Conservation (phyloP, 2,329 filamentous ascomycete species). For the Alternaria alternata region DNA sequence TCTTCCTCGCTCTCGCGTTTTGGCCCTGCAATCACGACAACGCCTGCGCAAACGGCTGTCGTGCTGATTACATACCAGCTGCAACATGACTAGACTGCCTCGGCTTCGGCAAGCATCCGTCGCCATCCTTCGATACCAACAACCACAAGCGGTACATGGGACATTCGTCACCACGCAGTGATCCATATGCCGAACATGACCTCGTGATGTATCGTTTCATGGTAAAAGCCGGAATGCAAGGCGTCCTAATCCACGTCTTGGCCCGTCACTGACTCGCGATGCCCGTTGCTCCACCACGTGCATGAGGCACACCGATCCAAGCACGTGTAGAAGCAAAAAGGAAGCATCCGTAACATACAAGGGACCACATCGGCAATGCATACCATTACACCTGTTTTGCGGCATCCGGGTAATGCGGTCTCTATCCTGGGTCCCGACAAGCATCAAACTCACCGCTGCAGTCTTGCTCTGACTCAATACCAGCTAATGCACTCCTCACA, state of each 20-base stretch:
- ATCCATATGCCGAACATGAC: neutral
- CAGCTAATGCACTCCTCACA: conserved; percentile 5
- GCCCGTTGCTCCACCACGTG: conserved; percentile 5
- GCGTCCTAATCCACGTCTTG: neutral
- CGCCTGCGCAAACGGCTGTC: neutral
- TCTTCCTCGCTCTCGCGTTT: neutral
- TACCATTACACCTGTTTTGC: conserved; percentile 8
- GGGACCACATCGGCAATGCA: conserved; percentile 1
- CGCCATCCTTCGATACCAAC: conserved; percentile 1
- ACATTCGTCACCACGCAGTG: neutral
- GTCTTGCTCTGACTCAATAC: neutral
- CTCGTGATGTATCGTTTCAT: neutral
- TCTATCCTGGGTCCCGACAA: neutral
- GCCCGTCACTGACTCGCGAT: conserved; percentile 16
- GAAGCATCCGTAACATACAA: conserved; percentile 15
- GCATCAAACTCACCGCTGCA: conserved; percentile 10
- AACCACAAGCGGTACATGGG: neutral
- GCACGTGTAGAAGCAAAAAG: conserved; percentile 17
- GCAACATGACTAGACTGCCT: neutral
- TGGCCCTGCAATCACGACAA: neutral
- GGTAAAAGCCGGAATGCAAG: neutral
- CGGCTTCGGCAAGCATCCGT: conserved; percentile 5
- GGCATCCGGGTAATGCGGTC: neutral
- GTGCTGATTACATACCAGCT: neutral
- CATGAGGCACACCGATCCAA: conserved; percentile 21